These are phyloP conservation scores for Teratosphaeria pseudoeucalypti DNA, from an alignment of 2,329 filamentous ascomycete species.

Conservation along the genomic window DNA sequence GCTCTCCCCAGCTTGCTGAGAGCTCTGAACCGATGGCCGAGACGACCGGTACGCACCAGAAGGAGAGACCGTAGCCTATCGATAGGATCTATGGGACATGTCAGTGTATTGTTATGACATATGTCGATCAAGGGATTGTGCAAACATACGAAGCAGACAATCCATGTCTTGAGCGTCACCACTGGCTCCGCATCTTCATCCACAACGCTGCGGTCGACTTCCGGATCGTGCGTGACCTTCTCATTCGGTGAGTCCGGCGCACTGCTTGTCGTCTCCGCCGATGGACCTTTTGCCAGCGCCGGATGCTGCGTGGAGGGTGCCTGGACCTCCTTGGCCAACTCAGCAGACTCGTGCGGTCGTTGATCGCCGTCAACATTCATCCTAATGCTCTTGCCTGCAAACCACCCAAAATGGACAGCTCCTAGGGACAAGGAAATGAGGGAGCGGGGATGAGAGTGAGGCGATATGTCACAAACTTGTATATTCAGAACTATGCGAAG, in stretches of 20 bases:
- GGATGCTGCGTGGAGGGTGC: not conserved
- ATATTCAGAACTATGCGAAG: not conserved
- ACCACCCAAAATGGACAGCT: not conserved
- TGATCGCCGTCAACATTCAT: not conserved
- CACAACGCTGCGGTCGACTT: not conserved
- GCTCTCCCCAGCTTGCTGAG: constrained; percentile 20
- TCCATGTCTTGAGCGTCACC: constrained; percentile 16
- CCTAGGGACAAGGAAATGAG: not conserved
- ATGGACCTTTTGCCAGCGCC: not conserved
- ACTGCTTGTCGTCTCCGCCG: not conserved
- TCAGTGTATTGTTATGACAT: not conserved
- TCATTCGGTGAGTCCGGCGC: not conserved
- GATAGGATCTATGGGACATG: constrained; percentile 18
- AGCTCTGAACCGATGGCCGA: constrained; percentile 19
- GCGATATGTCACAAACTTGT: not conserved
- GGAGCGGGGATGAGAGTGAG: not conserved
- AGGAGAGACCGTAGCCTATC: constrained; percentile 26
- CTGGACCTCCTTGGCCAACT: not conserved
- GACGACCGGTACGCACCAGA: constrained; percentile 24
- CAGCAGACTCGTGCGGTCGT: not conserved
- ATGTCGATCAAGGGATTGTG: not conserved
- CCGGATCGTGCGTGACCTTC: not conserved
- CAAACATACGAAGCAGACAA: constrained; percentile 10
- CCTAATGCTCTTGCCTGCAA: not conserved
- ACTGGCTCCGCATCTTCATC: constrained; percentile 7